Evolutionary conservation across 1,284 basidiomycete species (phyloP), one percentile per base, ranked within the genome.

Genomic region (Termitomyces sp.): DNA sequence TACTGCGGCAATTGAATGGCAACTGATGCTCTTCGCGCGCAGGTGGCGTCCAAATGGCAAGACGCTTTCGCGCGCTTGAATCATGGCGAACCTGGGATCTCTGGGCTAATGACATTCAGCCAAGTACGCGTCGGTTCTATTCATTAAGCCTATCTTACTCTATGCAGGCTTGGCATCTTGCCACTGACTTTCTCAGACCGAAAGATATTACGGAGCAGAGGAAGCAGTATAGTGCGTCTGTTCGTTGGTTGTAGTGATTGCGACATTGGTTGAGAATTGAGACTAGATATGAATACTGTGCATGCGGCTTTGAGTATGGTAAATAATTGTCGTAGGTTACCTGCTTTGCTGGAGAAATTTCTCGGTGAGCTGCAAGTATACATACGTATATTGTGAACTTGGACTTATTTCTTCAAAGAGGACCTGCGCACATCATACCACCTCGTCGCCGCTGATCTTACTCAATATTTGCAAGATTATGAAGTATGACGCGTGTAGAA

Each of bases 1-100:
- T n/a, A 34, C 24, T 13, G 30, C 33, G 13, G 26, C 43, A 30
- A 44, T 26, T 26, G 7, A 34, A 82, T 81, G 81, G 75, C 78
- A 19, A 81, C 80, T 1, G 74, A 77, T 53, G 81, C 82, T 30
- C 69, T 86, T 17, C 76, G 76, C 38, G 74, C 77, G 1, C 84
- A 87, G 61, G 82, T 87, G 4, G 77, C 79, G n/a, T 72, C 78
- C 3, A 86, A 87, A 70, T 90, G 87, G 87, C 82, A 87, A 59
- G 78, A 83, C 30, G 75, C 83, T 0, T 88, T 89, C 64, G 69
- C 73, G 17, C 78, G 84, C 19, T 71, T 90, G 48, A 90, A 90
- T 63, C 75, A 78, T 24, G 70, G 72, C 9, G 73, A 83, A 45
- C 79, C 79, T 43, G 86, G 86, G 5, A 86, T 88, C 55, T 69